Evolutionary conservation across 108 stramenopile genomes (phyloP).

Genomic region (Pseudonitzschia pungens): DNA sequence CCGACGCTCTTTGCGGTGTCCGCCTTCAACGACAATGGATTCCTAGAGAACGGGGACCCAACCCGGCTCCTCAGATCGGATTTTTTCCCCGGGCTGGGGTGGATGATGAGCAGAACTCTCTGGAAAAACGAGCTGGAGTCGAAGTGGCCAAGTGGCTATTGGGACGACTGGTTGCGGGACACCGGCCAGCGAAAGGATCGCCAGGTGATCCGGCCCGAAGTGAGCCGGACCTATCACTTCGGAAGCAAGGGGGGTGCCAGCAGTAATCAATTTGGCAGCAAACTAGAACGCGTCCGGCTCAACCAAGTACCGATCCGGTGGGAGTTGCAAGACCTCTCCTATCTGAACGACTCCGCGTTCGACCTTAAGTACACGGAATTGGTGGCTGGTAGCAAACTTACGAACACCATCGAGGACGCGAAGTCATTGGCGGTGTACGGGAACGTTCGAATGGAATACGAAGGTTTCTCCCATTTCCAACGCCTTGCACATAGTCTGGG

Average conservation of each 20-base stretch:
- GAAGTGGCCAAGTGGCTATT: constrained; percentile 67
- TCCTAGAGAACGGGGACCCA: constrained; percentile 25
- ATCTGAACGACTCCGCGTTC: constrained; percentile 47
- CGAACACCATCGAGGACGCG: constrained; percentile 45
- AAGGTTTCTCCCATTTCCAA: constrained; percentile 44
- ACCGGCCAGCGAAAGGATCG: constrained; percentile 72
- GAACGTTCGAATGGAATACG: constrained; percentile 60
- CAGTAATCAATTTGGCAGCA: constrained; percentile 49
- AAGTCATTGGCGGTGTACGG: constrained; percentile 24
- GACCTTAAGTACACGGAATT: constrained; percentile 48
- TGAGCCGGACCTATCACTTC: constrained; percentile 89
- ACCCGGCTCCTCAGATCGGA: constrained; percentile 74
- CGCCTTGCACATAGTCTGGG: constrained; percentile 54
- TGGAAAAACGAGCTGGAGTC: constrained; percentile 74
- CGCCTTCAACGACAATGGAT: constrained; percentile 95
- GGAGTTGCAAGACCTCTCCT: constrained; percentile 61
- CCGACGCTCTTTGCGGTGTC: constrained; percentile 80
- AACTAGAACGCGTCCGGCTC: constrained; percentile 55
- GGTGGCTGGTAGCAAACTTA: constrained; percentile 41
- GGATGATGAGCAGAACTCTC: constrained; percentile 86
- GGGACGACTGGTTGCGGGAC: constrained; percentile 98
- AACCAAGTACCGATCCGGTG: constrained; percentile 62
- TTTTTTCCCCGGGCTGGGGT: constrained; percentile 95
- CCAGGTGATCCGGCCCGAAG: constrained; percentile 82
- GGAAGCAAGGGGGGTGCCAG: constrained; percentile 66